A percentile compares a stretch with the other conserved stretches of the same genome.
phyloP scores from a whole-genome alignment of 225 moss, liverwort and hornwort species.

The Bryum argenteum region DNA sequence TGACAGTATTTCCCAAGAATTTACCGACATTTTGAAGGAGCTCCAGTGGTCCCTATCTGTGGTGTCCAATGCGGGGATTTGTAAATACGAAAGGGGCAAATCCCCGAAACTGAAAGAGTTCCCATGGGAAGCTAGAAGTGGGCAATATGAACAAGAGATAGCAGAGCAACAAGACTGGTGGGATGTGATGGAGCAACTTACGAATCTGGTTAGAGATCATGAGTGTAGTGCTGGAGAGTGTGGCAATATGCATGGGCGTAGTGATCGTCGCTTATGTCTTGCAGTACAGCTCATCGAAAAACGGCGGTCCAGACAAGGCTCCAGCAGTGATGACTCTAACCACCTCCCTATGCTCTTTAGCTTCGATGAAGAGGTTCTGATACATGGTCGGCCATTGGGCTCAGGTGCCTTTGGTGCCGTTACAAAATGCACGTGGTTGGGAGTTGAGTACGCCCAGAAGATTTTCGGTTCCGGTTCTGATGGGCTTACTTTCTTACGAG shows the following conservation, averaged over 20 bases:
- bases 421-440: no score
- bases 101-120: not conserved
- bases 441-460: no score
- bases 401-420: no score
- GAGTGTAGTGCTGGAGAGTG: constrained; percentile 13
- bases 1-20: constrained; percentile 11
- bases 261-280: constrained; percentile 11
- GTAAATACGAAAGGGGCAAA: not conserved
- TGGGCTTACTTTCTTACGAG: no score
- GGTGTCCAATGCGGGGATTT: not conserved
- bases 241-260: not conserved
- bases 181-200: not conserved
- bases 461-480: no score
- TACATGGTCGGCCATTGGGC: no score
- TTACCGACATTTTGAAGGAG: not conserved
- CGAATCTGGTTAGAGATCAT: not conserved
- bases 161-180: constrained; percentile 3
- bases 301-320: no score
- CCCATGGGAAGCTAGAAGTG: constrained; percentile 13
- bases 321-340: no score
- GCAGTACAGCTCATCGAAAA: not conserved
- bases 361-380: no score
- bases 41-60: not conserved
- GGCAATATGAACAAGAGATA: not conserved
- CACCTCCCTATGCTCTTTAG: no score